These are phyloP conservation scores for Xylaria bambusicola DNA, from an alignment of 495 filamentous ascomycete species.

Conservation along the genomic window DNA sequence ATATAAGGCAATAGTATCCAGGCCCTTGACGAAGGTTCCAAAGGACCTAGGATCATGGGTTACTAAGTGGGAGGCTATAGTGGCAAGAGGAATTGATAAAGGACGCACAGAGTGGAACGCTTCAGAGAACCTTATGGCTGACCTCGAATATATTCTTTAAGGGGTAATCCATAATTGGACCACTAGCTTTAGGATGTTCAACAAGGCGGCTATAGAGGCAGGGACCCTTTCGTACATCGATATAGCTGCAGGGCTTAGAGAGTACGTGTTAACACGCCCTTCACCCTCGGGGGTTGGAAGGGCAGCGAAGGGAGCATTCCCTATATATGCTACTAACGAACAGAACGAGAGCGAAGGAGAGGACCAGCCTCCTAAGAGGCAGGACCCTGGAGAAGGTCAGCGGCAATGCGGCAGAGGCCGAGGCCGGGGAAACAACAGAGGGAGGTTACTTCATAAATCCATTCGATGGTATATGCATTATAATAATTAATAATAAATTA, in stretches of 20 bases:
- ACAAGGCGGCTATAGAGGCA: background rate
- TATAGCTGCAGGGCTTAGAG: background rate
- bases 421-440: no score
- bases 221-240: background rate
- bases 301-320: background rate
- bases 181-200: background rate
- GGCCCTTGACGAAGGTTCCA: background rate
- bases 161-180: background rate
- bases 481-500: no score
- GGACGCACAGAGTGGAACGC: background rate
- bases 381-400: no score
- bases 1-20: no score
- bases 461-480: no score
- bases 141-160: background rate
- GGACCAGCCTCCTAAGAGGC: no score
- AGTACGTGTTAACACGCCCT: background rate
- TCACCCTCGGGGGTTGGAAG: background rate
- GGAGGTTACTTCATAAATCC: no score
- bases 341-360: no score
- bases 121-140: background rate
- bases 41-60: background rate
- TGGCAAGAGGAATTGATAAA: background rate
- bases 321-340: background rate
- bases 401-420: no score
- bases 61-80: background rate